These are phyloP conservation scores for Bipolaris cookei DNA, from an alignment of 2,329 filamentous ascomycete species.

Conservation along the genomic window DNA sequence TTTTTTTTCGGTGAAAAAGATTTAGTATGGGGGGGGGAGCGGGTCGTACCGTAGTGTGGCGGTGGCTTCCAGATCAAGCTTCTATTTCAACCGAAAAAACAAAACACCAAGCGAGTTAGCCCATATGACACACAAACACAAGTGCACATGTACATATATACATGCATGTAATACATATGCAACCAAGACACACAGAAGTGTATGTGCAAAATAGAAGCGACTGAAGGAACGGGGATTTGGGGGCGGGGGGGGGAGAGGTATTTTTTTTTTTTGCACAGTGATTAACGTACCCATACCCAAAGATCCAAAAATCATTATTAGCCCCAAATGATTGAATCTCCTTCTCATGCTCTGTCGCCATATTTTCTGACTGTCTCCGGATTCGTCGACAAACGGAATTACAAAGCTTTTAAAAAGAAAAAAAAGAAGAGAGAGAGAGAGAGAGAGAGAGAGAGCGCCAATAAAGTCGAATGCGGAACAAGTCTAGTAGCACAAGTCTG, in stretches of 20 bases:
- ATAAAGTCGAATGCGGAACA: too few species aligned
- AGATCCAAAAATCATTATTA: conserved; percentile 85
- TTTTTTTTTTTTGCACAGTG: background rate
- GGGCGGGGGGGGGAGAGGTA: too few species aligned
- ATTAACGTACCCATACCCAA: conserved; percentile 83
- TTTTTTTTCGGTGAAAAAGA: background rate
- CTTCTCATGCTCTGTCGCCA: conserved; percentile 35
- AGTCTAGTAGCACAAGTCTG: too few species aligned
- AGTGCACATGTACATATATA: background rate
- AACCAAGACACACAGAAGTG: background rate
- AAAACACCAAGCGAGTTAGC: background rate
- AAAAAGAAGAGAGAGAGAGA: background rate
- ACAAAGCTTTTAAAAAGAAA: background rate
- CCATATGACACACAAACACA: background rate
- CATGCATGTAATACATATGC: too few species aligned
- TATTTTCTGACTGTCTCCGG: conserved; percentile 1
- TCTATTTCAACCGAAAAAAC: conserved; percentile 54
- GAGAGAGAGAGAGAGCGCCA: too few species aligned
- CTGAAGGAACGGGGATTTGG: background rate
- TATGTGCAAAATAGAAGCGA: background rate
- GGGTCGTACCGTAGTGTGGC: conserved; percentile 80
- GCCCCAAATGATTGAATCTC: conserved; percentile 44
- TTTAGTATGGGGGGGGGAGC: background rate
- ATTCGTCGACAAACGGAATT: too few species aligned
- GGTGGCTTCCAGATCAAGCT: conserved; percentile 98